phyloP scores from a whole-genome alignment of 1,284 basidiomycete species.

The Ustilago tritici region DNA sequence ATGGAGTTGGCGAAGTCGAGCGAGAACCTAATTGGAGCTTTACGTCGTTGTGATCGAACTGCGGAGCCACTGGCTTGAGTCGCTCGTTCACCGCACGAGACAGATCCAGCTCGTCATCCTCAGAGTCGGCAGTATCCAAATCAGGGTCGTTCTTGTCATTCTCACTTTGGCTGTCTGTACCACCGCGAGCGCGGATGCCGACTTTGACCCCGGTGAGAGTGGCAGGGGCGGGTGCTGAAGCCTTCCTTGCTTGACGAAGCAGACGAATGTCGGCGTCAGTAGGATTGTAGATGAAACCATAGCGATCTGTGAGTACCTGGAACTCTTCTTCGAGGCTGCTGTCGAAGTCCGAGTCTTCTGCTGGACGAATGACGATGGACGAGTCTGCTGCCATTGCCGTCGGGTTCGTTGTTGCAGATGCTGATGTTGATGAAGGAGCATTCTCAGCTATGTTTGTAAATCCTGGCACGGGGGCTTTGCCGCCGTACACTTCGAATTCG shows the following conservation, averaged over 20 bases:
- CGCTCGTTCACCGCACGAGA: slow-evolving; percentile 62
- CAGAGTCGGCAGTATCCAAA: slow-evolving; percentile 39
- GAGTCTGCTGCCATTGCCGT: slow-evolving; percentile 14
- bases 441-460: slow-evolving; percentile 37
- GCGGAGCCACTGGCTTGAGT: neutral
- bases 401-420: neutral
- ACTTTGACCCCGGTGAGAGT: slow-evolving; percentile 86
- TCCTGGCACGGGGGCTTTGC: slow-evolving; percentile 54
- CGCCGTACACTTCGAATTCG: slow-evolving; percentile 69
- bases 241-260: slow-evolving; percentile 79
- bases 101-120: slow-evolving; percentile 54
- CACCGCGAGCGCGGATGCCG: slow-evolving; percentile 71
- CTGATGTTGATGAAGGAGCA: neutral
- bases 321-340: slow-evolving; percentile 71
- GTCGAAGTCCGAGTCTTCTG: slow-evolving; percentile 37
- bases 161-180: slow-evolving; percentile 60
- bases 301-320: slow-evolving; percentile 85
- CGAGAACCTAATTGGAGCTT: slow-evolving; percentile 9
- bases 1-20: slow-evolving; percentile 20
- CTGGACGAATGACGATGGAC: slow-evolving; percentile 43
- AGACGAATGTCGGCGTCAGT: slow-evolving; percentile 82
- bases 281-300: slow-evolving; percentile 89
- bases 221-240: slow-evolving; percentile 80
- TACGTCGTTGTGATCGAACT: slow-evolving; percentile 27
- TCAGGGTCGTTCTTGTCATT: slow-evolving; percentile 47